Percentiles rank a stretch among this genome's conserved stretches.
Evolutionary conservation across 2,329 filamentous ascomycete genomes (phyloP).

Genomic region (Sporothrix euskadiensis): DNA sequence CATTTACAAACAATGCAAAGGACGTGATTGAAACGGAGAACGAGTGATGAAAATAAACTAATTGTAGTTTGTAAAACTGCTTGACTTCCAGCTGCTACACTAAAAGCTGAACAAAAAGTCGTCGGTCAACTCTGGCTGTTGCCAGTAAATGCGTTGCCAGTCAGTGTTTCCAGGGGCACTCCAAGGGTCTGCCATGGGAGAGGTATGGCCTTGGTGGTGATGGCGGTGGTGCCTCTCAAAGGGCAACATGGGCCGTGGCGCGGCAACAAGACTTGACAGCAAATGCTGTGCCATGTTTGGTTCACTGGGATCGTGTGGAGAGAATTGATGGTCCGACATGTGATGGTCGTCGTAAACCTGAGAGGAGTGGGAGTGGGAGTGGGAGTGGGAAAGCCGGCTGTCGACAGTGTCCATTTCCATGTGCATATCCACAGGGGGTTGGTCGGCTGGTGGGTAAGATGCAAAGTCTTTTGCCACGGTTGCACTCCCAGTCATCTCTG

Average conservation of each 20-base stretch:
- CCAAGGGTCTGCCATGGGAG: constrained; percentile 1
- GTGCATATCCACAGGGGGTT: background rate
- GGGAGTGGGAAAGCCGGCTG: background rate
- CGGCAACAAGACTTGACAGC: background rate
- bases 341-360: background rate
- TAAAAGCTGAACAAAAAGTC: constrained; percentile 32
- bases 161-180: background rate
- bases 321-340: background rate
- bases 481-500: background rate
- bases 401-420: background rate
- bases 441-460: background rate
- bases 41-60: background rate
- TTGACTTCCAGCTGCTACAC: background rate
- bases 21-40: background rate
- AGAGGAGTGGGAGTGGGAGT: background rate
- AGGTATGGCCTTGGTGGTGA: background rate
- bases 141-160: constrained; percentile 27
- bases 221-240: background rate
- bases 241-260: background rate
- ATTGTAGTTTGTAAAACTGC: background rate
- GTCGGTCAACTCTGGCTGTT: constrained; percentile 20
- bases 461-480: background rate
- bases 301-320: constrained; percentile 42
- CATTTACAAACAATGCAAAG: background rate
- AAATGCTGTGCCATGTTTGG: constrained; percentile 4